phyloP scores from a whole-genome alignment of 116 monocot species.

The Zostera marina region DNA sequence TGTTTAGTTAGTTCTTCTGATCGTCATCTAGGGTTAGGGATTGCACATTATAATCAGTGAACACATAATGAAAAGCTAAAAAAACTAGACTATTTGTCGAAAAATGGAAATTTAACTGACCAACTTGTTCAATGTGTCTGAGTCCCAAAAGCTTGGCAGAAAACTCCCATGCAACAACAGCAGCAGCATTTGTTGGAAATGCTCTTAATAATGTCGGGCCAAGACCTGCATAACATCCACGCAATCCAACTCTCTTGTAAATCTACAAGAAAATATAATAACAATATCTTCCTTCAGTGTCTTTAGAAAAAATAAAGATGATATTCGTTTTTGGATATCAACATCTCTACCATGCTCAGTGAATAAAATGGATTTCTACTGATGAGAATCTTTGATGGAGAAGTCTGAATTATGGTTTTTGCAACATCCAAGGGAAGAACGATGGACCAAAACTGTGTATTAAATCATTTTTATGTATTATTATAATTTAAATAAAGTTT shows the following conservation, averaged over 20 bases:
- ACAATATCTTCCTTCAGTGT: too few species aligned
- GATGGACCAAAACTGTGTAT: conserved; percentile 61
- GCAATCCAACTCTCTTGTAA: conserved; percentile 40
- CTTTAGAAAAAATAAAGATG: too few species aligned
- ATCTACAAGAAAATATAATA: conserved; percentile 20
- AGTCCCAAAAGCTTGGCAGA: conserved; percentile 59
- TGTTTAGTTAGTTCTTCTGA: too few species aligned
- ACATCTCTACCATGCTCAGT: conserved; percentile 22
- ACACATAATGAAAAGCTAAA: too few species aligned
- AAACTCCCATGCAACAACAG: conserved; percentile 76
- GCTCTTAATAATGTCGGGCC: conserved; percentile 77
- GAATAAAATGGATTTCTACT: conserved; percentile 50
- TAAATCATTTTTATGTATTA: neutral
- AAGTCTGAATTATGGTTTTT: conserved; percentile 91
- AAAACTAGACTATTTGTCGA: too few species aligned
- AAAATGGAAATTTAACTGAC: neutral
- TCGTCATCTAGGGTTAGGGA: too few species aligned
- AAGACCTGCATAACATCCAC: conserved; percentile 85
- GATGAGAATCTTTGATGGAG: conserved; percentile 18
- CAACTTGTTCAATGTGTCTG: conserved; percentile 1
- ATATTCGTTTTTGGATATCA: too few species aligned
- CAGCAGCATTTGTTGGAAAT: conserved; percentile 88
- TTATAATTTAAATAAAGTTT: too few species aligned
- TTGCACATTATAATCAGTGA: too few species aligned
- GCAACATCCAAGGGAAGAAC: conserved; percentile 91